phyloP scores from a whole-genome alignment of 2,329 filamentous ascomycete species.

The Tothia fuscella region DNA sequence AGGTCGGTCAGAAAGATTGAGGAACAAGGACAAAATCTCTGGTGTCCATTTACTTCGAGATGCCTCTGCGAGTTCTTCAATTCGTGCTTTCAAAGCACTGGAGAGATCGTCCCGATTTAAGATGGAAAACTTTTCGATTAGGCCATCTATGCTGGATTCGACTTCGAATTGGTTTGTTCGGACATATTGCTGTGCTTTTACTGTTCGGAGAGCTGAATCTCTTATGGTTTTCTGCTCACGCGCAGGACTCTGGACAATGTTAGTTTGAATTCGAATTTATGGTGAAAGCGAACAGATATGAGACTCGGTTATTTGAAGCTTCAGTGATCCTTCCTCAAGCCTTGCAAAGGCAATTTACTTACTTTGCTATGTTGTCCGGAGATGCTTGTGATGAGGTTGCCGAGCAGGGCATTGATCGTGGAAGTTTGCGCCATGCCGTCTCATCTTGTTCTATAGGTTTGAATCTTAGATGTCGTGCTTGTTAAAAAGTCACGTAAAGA shows the following conservation, averaged over 20 bases:
- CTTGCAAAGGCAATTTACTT: too few relatives aligned
- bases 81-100: conserved; percentile 49
- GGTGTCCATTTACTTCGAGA: conserved; percentile 54
- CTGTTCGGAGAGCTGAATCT: conserved; percentile 27
- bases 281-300: conserved; percentile 2
- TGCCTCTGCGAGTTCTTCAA: conserved; percentile 45
- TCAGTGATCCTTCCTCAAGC: too few relatives aligned
- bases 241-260: too few relatives aligned
- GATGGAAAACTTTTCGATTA: conserved; percentile 79
- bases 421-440: conserved; percentile 7
- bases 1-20: conserved; percentile 73
- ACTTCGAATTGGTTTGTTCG: conserved; percentile 40
- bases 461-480: background rate
- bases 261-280: too few relatives aligned
- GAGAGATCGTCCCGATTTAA: conserved; percentile 69
- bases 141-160: conserved; percentile 27
- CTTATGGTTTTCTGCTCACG: conserved; percentile 24
- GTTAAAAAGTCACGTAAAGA: too few relatives aligned
- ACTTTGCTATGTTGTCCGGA: too few relatives aligned
- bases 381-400: conserved; percentile 57
- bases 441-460: background rate
- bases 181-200: conserved; percentile 30
- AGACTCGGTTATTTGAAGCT: too few relatives aligned
- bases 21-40: conserved; percentile 64
- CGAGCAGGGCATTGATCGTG: conserved; percentile 42